These are phyloP conservation scores for Penicillium odoratum DNA, from an alignment of 495 filamentous ascomycete genomes.

Conservation along the genomic window DNA sequence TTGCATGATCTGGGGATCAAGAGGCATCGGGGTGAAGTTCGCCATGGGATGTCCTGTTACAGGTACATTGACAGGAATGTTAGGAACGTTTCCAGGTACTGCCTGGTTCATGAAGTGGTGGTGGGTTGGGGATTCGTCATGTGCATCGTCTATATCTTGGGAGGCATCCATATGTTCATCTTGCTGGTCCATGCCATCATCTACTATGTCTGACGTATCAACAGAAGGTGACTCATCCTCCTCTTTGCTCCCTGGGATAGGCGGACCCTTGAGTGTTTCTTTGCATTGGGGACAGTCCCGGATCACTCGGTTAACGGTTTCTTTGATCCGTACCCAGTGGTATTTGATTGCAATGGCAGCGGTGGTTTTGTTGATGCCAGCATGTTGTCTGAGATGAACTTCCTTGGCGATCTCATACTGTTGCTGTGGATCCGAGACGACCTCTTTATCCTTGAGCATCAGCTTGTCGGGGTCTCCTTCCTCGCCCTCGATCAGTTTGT, in stretches of 20 bases:
- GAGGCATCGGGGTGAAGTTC: conserved; percentile 42
- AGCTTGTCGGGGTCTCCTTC: conserved; percentile 66
- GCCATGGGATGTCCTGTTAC: conserved; percentile 37
- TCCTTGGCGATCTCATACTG: conserved; percentile 87
- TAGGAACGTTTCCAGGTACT: conserved; percentile 21
- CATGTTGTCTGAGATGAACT: conserved; percentile 77
- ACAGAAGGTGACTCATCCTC: conserved; percentile 30
- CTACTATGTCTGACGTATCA: conserved; percentile 19
- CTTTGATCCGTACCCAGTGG: conserved; percentile 99
- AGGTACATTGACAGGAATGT: conserved; percentile 27
- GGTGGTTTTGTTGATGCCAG: conserved; percentile 97
- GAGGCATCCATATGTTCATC: conserved; percentile 23
- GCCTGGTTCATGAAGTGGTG: conserved; percentile 38
- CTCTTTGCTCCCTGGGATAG: conserved; percentile 29
- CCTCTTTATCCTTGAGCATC: conserved; percentile 98
- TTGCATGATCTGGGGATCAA: conserved; percentile 50
- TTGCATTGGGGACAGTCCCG: conserved; percentile 90
- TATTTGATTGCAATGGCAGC: conserved; percentile 90
- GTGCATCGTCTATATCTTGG: conserved; percentile 35
- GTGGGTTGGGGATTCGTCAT: conserved; percentile 30
- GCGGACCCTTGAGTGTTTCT: conserved; percentile 64
- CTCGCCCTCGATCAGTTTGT: conserved; percentile 64
- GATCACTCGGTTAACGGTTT: conserved; percentile 93
- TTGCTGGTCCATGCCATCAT: conserved; percentile 19
- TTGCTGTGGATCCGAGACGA: conserved; percentile 84